A percentile compares a stretch with the other conserved stretches of the same genome.
Conservation (phyloP, 1,284 basidiomycete species). For the Thecaphora thlaspeos region DNA sequence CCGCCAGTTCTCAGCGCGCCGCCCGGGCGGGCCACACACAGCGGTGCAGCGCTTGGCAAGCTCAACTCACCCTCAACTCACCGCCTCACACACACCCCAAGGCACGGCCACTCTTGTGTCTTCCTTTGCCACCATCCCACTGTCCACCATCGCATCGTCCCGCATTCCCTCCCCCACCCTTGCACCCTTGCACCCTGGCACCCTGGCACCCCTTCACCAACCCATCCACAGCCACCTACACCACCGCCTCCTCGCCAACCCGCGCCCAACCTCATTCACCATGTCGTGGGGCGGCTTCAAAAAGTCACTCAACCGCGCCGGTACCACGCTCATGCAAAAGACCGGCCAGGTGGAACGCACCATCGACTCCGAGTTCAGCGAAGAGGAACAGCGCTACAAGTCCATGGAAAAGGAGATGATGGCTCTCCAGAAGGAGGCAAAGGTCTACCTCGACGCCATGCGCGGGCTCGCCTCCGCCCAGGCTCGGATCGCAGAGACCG, state of each 20-base stretch:
- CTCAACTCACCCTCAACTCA: too few species aligned
- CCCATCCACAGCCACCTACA: neutral
- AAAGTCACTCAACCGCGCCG: conserved; percentile 88
- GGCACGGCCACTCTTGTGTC: too few species aligned
- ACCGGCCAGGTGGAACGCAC: conserved; percentile 96
- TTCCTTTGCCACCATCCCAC: too few species aligned
- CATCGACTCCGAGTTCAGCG: conserved; percentile 86
- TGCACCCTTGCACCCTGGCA: too few species aligned
- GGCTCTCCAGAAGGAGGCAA: conserved; percentile 89
- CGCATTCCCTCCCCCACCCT: too few species aligned
- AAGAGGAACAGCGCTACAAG: conserved; percentile 87
- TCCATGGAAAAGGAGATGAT: conserved; percentile 66
- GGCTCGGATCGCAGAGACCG: conserved; percentile 87
- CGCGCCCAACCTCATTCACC: conserved; percentile 7
- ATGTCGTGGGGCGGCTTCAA: conserved; percentile 69
- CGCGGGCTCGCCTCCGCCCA: conserved; percentile 82
- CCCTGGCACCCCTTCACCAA: neutral
- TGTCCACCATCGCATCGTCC: too few species aligned
- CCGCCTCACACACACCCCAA: too few species aligned
- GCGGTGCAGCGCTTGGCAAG: too few species aligned
- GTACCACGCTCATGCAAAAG: conserved; percentile 72
- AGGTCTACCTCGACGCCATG: conserved; percentile 92
- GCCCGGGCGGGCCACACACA: too few species aligned
- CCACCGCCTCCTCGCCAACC: neutral
- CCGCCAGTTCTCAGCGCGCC: too few species aligned